Base-by-base conservation (phyloP, 106 monocot genomes). In the Cymbidium sinense region DNA sequence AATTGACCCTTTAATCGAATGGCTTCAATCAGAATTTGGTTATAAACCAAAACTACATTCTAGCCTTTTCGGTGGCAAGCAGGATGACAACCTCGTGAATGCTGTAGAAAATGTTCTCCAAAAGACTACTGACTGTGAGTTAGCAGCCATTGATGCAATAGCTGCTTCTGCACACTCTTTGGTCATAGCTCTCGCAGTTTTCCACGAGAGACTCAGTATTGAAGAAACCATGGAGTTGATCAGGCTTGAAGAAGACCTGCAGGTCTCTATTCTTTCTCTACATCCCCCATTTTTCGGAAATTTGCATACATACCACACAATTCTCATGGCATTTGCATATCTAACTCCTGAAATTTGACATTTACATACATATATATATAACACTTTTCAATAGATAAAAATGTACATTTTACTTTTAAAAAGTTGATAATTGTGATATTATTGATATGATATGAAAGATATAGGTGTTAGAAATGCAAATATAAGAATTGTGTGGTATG, bases 241-340 rank as follows among this genome's bases (percentile, higher is more conserved):
- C 75, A 85, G 98, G 70, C 92, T 99, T 65, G 98, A 99, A 87
- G 98, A 99, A 89, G 92, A 98, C 86, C 75, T 86, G 34, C 98
- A 99, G 88, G 96, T 96, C 67, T 23, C 28, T 73, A 9, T 37
- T n/a, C 41, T 11, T n/a, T n/a, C n/a, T n/a, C n/a, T n/a, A n/a
- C n/a, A n/a, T n/a, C n/a, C n/a, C n/a, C n/a, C n/a, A n/a, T n/a
- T n/a, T n/a, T n/a, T n/a, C n/a, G n/a, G n/a, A n/a, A n/a, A n/a
- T n/a, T n/a, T n/a, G n/a, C n/a, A n/a, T n/a, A n/a, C n/a, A n/a
- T n/a, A n/a, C n/a, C n/a, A n/a, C n/a, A n/a, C n/a, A n/a, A n/a
- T n/a, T n/a, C n/a, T n/a, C n/a, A n/a, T n/a, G n/a, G n/a, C n/a
- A n/a, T n/a, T n/a, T n/a, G n/a, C n/a, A n/a, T n/a, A n/a, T n/a